phyloP scores from a whole-genome alignment of 78 protist species.

The Monosiga brevicollis region DNA sequence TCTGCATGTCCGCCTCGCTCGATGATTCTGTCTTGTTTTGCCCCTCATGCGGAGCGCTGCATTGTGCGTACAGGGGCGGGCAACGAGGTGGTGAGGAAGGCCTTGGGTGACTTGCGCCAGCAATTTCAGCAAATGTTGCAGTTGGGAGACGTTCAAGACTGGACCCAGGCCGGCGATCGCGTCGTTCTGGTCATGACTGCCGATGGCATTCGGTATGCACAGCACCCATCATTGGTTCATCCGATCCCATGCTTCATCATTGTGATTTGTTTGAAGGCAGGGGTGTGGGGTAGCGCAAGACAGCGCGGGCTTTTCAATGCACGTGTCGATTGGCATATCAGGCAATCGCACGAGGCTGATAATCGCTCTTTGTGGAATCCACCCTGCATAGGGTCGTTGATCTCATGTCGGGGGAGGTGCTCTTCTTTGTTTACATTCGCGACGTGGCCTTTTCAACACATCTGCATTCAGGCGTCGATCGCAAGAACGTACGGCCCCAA shows the following conservation, averaged over 20 bases:
- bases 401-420: not conserved
- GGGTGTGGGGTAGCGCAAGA: no score
- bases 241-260: no score
- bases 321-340: no score
- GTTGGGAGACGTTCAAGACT: not conserved
- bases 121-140: not conserved
- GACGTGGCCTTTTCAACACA: not conserved
- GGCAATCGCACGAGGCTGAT: no score
- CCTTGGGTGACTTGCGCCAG: not conserved
- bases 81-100: not conserved
- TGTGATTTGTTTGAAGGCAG: no score
- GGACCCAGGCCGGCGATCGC: not conserved
- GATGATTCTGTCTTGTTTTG: no score
- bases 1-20: no score
- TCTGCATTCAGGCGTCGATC: not conserved
- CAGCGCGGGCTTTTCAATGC: no score
- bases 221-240: no score
- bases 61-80: no score
- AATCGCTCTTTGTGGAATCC: no score
- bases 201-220: not conserved
- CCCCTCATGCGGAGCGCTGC: no score
- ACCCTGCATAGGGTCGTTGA: not conserved
- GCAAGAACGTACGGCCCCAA: not conserved
- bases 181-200: not conserved
- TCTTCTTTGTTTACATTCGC: not conserved